Conservation (phyloP, 2,329 filamentous ascomycete genomes). For the Bertia moriformis region DNA sequence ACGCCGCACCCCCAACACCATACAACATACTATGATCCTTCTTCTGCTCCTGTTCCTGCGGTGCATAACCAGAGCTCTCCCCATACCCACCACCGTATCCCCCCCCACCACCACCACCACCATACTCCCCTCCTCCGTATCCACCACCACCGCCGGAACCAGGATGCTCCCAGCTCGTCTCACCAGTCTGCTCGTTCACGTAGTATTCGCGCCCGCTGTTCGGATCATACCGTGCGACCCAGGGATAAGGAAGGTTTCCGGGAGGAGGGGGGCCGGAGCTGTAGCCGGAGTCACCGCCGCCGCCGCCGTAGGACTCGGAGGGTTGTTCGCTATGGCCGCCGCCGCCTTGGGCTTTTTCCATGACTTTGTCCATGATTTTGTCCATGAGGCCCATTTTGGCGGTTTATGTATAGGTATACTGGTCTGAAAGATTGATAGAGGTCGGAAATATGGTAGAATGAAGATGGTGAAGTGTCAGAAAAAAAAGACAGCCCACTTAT, state of each 20-base stretch:
- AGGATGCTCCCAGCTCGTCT: constrained; percentile 22
- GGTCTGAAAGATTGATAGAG: too few relatives aligned
- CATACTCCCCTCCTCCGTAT: background rate
- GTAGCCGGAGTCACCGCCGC: constrained; percentile 1
- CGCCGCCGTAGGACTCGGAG: background rate
- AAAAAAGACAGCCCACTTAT: too few relatives aligned
- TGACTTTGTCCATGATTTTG: constrained; percentile 13
- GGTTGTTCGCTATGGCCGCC: constrained; percentile 3
- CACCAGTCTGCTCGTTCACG: constrained; percentile 27
- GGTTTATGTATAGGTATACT: background rate
- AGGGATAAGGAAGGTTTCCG: constrained; percentile 18
- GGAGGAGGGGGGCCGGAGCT: constrained; percentile 4
- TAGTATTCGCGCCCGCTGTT: constrained; percentile 23
- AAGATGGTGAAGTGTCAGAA: too few relatives aligned
- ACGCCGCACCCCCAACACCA: constrained; percentile 20
- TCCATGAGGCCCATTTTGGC: background rate
- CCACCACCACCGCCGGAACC: constrained; percentile 9
- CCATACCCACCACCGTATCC: constrained; percentile 2
- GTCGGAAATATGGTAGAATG: too few relatives aligned
- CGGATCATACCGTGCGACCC: constrained; percentile 26
- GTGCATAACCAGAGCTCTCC: constrained; percentile 2
- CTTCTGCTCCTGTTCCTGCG: constrained; percentile 9
- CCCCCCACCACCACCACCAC: constrained; percentile 1
- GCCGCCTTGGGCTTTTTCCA: constrained; percentile 10
- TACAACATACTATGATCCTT: constrained; percentile 17